These are phyloP conservation scores for Fusarium kyushuense DNA, from an alignment of 2,329 filamentous ascomycete genomes.

Conservation along the genomic window DNA sequence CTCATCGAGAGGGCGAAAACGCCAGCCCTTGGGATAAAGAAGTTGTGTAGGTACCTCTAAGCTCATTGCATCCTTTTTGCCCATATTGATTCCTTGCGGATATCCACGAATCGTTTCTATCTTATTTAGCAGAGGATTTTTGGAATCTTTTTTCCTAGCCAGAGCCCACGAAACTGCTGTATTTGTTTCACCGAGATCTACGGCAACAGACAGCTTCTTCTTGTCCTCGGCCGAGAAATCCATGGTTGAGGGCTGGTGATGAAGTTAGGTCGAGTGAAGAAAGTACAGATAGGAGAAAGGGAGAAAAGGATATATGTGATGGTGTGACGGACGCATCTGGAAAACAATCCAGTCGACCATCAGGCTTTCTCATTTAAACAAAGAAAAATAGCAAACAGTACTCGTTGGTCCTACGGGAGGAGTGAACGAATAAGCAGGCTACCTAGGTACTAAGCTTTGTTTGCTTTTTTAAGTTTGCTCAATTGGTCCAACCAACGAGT, in stretches of 20 bases:
- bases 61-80: neutral
- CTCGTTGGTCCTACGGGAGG: too few relatives aligned
- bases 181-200: constrained; percentile 18
- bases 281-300: too few relatives aligned
- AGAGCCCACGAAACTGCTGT: neutral
- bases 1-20: neutral
- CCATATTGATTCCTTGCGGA: too few relatives aligned
- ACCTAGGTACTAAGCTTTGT: too few relatives aligned
- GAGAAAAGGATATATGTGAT: neutral
- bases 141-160: neutral
- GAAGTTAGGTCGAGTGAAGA: neutral
- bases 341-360: neutral
- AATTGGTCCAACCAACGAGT: too few relatives aligned
- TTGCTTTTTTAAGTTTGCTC: too few relatives aligned
- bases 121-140: neutral
- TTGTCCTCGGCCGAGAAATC: too few relatives aligned
- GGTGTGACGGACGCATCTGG: too few relatives aligned
- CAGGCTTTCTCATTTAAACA: too few relatives aligned
- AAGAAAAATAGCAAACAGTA: too few relatives aligned
- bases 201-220: neutral
- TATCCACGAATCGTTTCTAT: neutral
- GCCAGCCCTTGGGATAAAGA: neutral
- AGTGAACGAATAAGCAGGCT: too few relatives aligned
- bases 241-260: neutral
- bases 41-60: constrained; percentile 6